Evolutionary conservation across 371 early-diverging fungal genomes (phyloP).

Genomic region (Apophysomyces ossiformis): DNA sequence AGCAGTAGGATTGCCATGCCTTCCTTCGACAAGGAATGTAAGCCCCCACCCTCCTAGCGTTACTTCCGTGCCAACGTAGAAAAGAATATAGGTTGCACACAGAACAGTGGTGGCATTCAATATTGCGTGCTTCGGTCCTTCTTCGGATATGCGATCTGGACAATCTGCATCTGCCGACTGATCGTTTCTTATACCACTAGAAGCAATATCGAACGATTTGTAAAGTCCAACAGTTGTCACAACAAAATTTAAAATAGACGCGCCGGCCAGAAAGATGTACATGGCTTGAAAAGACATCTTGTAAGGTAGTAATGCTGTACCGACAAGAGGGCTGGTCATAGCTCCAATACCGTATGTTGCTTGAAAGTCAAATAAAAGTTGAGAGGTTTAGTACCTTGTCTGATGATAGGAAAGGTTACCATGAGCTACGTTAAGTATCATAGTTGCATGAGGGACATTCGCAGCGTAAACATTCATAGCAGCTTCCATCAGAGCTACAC

Average conservation of each 20-base stretch:
- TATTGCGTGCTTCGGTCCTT: constrained; percentile 26
- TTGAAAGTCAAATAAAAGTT: constrained; percentile 1
- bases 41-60: constrained; percentile 44
- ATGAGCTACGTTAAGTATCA: constrained; percentile 39
- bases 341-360: constrained; percentile 45
- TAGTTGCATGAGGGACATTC: constrained; percentile 37
- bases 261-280: constrained; percentile 29
- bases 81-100: constrained; percentile 34
- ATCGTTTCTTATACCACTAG: constrained; percentile 9
- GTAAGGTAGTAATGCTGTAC: constrained; percentile 23
- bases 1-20: constrained; percentile 23
- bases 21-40: constrained; percentile 37
- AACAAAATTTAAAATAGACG: constrained; percentile 24
- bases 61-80: constrained; percentile 45
- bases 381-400: too few relatives aligned
- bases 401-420: constrained; percentile 22
- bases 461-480: constrained; percentile 38
- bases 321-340: constrained; percentile 37
- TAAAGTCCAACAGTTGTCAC: constrained; percentile 26
- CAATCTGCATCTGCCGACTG: neutral
- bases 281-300: constrained; percentile 32
- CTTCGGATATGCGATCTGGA: constrained; percentile 13
- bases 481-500: constrained; percentile 22
- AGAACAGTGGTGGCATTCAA: constrained; percentile 30
- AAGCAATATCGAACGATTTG: constrained; percentile 17